These are phyloP conservation scores for Eleusine coracana DNA, from an alignment of 176 grass and related monocot genomes.

Conservation along the genomic window DNA sequence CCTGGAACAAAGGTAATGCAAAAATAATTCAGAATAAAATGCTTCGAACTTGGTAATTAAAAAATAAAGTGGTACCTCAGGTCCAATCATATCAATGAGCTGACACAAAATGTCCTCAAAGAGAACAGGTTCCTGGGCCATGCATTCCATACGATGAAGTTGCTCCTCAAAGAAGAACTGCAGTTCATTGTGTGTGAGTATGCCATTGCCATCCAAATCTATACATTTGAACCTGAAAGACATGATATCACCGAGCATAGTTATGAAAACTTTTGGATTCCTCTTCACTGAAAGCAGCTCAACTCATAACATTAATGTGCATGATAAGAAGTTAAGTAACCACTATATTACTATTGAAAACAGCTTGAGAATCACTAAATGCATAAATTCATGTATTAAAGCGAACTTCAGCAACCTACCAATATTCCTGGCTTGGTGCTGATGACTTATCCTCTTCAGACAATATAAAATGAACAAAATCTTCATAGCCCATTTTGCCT, in stretches of 20 bases:
- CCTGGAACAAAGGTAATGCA: slow-evolving; percentile 54
- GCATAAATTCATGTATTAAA: slow-evolving; percentile 18
- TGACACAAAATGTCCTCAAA: slow-evolving; percentile 96
- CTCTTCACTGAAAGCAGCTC: neutral
- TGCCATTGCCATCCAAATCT: slow-evolving; percentile 91
- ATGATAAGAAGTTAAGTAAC: neutral
- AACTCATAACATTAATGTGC: neutral
- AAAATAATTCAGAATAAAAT: slow-evolving; percentile 29
- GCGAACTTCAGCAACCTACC: slow-evolving; percentile 44
- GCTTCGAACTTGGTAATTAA: slow-evolving; percentile 4
- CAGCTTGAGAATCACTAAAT: slow-evolving; percentile 17
- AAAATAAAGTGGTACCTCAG: slow-evolving; percentile 65
- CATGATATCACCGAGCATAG: slow-evolving; percentile 28
- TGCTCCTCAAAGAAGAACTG: slow-evolving; percentile 98
- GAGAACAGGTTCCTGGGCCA: slow-evolving; percentile 93
- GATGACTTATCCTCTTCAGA: slow-evolving; percentile 92
- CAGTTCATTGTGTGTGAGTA: slow-evolving; percentile 85
- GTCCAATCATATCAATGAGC: slow-evolving; percentile 91
- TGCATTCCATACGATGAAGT: slow-evolving; percentile 97
- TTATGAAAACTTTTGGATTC: slow-evolving; percentile 31
- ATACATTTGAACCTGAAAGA: slow-evolving; percentile 88
- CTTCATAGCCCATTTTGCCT: slow-evolving; percentile 95
- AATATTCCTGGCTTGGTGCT: slow-evolving; percentile 74
- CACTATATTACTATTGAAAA: neutral
- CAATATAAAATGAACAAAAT: slow-evolving; percentile 94